Conservation (phyloP, 805 yeast genomes). For the Yamadazyma paraphyllophila region DNA sequence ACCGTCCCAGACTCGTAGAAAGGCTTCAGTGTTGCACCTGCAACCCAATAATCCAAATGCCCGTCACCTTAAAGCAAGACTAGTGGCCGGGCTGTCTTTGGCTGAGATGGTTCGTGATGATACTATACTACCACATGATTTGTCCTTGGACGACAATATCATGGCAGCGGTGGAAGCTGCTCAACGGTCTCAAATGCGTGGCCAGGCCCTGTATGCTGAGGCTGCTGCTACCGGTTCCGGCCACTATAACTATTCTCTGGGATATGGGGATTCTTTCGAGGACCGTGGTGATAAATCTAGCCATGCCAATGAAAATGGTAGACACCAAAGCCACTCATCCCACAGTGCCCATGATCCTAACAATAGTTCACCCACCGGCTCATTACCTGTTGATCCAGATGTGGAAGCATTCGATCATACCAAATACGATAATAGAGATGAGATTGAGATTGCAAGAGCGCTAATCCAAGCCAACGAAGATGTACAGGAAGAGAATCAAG, state of each 20-base stretch:
- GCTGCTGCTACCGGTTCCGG: conserved; percentile 33
- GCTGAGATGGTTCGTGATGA: conserved; percentile 34
- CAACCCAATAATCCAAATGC: conserved; percentile 23
- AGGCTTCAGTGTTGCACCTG: conserved; percentile 13
- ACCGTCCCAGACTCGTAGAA: conserved; percentile 11
- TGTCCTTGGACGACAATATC: conserved; percentile 45
- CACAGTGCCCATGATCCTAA: conserved; percentile 1
- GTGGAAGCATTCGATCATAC: conserved; percentile 46
- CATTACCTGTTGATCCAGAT: conserved; percentile 57
- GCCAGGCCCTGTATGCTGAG: conserved; percentile 27
- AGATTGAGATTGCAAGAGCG: conserved; percentile 65
- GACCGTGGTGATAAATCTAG: not conserved
- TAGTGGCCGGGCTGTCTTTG: conserved; percentile 17
- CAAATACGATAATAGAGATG: conserved; percentile 39
- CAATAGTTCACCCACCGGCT: not conserved
- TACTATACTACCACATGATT: conserved; percentile 37
- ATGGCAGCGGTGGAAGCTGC: conserved; percentile 64
- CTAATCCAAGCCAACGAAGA: conserved; percentile 57
- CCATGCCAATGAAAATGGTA: conserved; percentile 8
- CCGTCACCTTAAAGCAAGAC: conserved; percentile 19
- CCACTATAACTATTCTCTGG: conserved; percentile 4
- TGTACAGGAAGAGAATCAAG: conserved; percentile 10
- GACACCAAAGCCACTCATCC: not conserved
- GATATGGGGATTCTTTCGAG: conserved; percentile 4
- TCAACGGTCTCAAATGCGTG: conserved; percentile 35